Evolutionary conservation across 2,329 filamentous ascomycete genomes (phyloP), one percentile per base, ranked within the genome.

Genomic region (Hymenoscyphus albidus): DNA sequence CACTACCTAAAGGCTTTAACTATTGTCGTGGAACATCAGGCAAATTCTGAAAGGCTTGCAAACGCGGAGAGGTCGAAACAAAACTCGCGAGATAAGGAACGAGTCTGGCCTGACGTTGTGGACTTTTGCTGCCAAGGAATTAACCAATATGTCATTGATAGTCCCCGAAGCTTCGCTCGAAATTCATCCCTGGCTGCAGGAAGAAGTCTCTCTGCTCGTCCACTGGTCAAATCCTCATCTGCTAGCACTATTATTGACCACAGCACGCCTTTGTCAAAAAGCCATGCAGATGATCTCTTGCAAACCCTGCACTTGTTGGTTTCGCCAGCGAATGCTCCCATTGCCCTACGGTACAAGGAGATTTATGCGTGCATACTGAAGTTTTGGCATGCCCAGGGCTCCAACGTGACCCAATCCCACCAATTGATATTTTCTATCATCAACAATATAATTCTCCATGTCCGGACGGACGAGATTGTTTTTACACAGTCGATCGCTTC

Each of bases 1-100:
- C 87, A 95, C 73, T 96, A 97, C 74, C 83, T 91, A 69, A 96
- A 91, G 78, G 85, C 88, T 22, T 79, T 99, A 69, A 80, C 84
- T 4, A 81, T 84, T 35, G 77, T 97, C 2, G 82, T 98, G 18
- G 85, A 87, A 54, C 85, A 90, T 71, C 85, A 87, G 57, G 84
- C 91, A 18, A 92, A 96, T 75, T 87, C 90, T 35, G 96, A 98
- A 76, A 88, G 93, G 71, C 80, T 98, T 13, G 35, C 35, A 35
- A 35, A 35, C 35, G 35, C 35, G 2, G 35, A 35, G 9, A 35
- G 35, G 35, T 35, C 35, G 35, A 35, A 35, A 35, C 2, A 35
- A 35, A 35, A 35, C 35, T 7, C 35, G 9, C 5, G 35, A 35
- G 35, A 35, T 2, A 83, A 86, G 12, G 80, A 80, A 22, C 81